A percentile compares a stretch with the other conserved stretches of the same genome.
phyloP scores from a whole-genome alignment of 192 early-diverging fungal genomes.

The Rhizoclosmatium globosum region DNA sequence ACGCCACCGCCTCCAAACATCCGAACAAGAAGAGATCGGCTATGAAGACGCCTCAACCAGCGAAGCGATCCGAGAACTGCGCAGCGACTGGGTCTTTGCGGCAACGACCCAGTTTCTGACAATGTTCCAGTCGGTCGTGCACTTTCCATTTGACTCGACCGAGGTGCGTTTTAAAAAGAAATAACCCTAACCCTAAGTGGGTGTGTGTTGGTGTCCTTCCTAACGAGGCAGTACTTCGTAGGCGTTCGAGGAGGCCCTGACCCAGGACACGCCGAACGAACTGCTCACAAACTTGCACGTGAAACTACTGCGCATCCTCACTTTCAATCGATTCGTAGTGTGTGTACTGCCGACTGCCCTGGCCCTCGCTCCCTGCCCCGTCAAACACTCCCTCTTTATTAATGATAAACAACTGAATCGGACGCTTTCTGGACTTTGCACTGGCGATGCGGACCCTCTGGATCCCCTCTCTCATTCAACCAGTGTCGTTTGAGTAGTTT shows the following conservation, averaged over 20 bases:
- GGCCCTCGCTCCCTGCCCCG: too few species aligned
- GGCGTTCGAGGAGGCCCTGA: conserved; percentile 46
- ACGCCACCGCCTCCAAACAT: too few species aligned
- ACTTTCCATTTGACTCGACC: conserved; percentile 40
- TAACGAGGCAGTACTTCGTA: not conserved
- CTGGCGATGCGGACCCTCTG: not conserved
- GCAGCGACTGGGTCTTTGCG: conserved; percentile 71
- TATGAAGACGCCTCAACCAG: not conserved
- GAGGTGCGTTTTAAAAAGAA: conserved; percentile 50
- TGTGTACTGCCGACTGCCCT: conserved; percentile 19
- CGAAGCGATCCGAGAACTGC: conserved; percentile 33
- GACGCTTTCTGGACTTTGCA: not conserved
- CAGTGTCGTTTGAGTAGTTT: too few species aligned
- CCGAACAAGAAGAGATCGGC: too few species aligned
- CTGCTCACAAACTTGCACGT: conserved; percentile 53
- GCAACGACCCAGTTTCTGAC: conserved; percentile 76
- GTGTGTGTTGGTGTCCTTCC: not conserved
- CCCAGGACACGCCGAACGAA: conserved; percentile 12
- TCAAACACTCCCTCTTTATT: too few species aligned
- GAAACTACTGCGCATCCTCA: conserved; percentile 56
- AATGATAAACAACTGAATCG: not conserved
- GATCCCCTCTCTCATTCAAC: not conserved
- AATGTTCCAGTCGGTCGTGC: conserved; percentile 65
- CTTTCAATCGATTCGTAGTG: conserved; percentile 59
- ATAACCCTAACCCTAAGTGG: not conserved